These are phyloP conservation scores for Asterophora lycoperdoides DNA, from an alignment of 768 basidiomycete species.

Conservation along the genomic window DNA sequence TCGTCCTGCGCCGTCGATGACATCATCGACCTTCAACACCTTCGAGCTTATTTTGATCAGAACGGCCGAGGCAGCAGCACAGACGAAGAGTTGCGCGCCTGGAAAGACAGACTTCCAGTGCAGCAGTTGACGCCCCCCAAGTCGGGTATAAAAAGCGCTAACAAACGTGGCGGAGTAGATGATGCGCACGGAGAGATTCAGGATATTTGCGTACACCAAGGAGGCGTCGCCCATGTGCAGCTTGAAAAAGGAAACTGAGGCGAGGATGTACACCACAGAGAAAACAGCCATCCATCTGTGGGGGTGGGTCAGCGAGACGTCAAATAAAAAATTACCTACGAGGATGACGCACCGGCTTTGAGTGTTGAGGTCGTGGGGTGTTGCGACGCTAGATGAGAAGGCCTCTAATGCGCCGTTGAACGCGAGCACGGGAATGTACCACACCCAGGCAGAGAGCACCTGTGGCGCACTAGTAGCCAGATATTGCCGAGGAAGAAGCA, in stretches of 20 bases:
- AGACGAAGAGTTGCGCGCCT: slow-evolving; percentile 9
- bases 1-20: slow-evolving; percentile 20
- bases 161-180: slow-evolving; percentile 33
- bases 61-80: slow-evolving; percentile 24
- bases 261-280: slow-evolving; percentile 61
- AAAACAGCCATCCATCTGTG: slow-evolving; percentile 74
- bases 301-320: not conserved
- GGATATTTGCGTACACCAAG: slow-evolving; percentile 73
- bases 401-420: slow-evolving; percentile 92
- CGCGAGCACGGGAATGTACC: slow-evolving; percentile 86
- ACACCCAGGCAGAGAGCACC: slow-evolving; percentile 77
- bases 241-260: slow-evolving; percentile 44
- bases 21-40: slow-evolving; percentile 16
- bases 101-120: slow-evolving; percentile 12
- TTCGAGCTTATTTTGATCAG: slow-evolving; percentile 26
- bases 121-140: slow-evolving; percentile 23
- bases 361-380: slow-evolving; percentile 54
- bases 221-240: slow-evolving; percentile 57
- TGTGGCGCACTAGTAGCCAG: slow-evolving; percentile 72
- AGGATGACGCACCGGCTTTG: slow-evolving; percentile 54
- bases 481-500: slow-evolving; percentile 71
- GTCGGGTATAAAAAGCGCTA: slow-evolving; percentile 6
- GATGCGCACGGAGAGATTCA: slow-evolving; percentile 61
- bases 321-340: not conserved
- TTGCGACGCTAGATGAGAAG: slow-evolving; percentile 78